phyloP scores from a whole-genome alignment of 441 rosid species.

The Aquilaria agallochum region DNA sequence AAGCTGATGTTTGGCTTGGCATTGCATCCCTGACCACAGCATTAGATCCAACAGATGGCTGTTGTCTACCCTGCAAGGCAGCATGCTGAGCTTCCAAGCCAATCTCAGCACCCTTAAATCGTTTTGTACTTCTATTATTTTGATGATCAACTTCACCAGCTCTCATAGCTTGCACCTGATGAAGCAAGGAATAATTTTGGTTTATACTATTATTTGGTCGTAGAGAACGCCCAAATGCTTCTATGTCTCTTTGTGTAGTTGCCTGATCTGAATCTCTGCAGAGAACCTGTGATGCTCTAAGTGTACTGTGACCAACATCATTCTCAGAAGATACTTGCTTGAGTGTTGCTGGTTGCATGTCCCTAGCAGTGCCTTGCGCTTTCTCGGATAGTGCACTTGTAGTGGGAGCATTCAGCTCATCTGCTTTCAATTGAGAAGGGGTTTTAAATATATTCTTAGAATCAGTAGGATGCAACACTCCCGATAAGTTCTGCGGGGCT shows the following conservation, averaged over 20 bases:
- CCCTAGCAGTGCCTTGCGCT: slow-evolving; percentile 23
- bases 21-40: slow-evolving; percentile 25
- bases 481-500: slow-evolving; percentile 32
- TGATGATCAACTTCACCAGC: slow-evolving; percentile 38
- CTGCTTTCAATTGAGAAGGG: slow-evolving; percentile 31
- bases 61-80: slow-evolving; percentile 25
- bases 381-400: slow-evolving; percentile 30
- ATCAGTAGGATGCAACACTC: slow-evolving; percentile 30
- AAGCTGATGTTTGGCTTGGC: slow-evolving; percentile 15
- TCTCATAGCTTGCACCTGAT: slow-evolving; percentile 46
- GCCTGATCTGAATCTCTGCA: slow-evolving; percentile 31
- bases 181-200: slow-evolving; percentile 42
- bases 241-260: slow-evolving; percentile 41
- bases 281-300: slow-evolving; percentile 7
- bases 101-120: slow-evolving; percentile 41
- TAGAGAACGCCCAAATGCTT: slow-evolving; percentile 50
- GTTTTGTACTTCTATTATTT: slow-evolving; percentile 40
- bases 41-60: slow-evolving; percentile 21
- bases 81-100: slow-evolving; percentile 27
- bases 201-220: slow-evolving; percentile 31
- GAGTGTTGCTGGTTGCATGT: slow-evolving; percentile 27
- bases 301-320: slow-evolving; percentile 20
- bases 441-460: slow-evolving; percentile 30
- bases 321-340: slow-evolving; percentile 24
- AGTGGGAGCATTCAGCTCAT: slow-evolving; percentile 31